Evolutionary conservation across 805 yeast genomes (phyloP).

Genomic region (Sungouiozyma intestinalis): DNA sequence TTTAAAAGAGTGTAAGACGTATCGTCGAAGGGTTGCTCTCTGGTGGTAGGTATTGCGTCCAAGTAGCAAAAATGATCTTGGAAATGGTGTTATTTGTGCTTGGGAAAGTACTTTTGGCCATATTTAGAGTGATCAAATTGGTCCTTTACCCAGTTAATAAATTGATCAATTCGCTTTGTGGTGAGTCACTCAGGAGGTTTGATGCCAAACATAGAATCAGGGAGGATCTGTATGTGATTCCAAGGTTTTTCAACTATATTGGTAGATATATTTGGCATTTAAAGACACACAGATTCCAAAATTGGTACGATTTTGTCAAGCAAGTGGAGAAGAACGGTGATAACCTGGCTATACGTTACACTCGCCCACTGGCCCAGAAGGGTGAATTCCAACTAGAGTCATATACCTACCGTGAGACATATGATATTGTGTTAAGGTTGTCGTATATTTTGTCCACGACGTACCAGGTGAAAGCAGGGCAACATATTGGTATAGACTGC

Average conservation of each 20-base stretch:
- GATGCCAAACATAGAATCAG: slow-evolving; percentile 28
- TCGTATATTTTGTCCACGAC: slow-evolving; percentile 54
- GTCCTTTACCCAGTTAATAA: slow-evolving; percentile 11
- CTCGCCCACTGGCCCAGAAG: slow-evolving; percentile 35
- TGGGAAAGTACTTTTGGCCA: slow-evolving; percentile 7
- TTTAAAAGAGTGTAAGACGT: too few relatives aligned
- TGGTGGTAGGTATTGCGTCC: too few relatives aligned
- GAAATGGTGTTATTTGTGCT: slow-evolving; percentile 8
- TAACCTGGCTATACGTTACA: slow-evolving; percentile 51
- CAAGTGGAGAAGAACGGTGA: slow-evolving; percentile 40
- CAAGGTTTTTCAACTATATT: slow-evolving; percentile 33
- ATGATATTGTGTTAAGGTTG: slow-evolving; percentile 53
- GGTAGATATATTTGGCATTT: slow-evolving; percentile 30
- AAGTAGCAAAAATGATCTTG: slow-evolving; percentile 2
- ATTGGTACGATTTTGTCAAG: slow-evolving; percentile 61
- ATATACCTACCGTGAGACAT: slow-evolving; percentile 60
- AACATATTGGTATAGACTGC: slow-evolving; percentile 63
- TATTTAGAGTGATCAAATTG: slow-evolving; percentile 10
- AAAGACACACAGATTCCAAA: slow-evolving; percentile 33
- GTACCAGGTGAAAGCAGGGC: slow-evolving; percentile 54
- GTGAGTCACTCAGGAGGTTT: slow-evolving; percentile 11
- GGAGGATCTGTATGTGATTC: slow-evolving; percentile 46
- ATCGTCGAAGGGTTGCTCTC: too few relatives aligned
- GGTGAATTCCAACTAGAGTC: slow-evolving; percentile 49
- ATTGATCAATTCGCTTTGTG: slow-evolving; percentile 6